Percentiles rank a stretch among this genome's conserved stretches.
These are phyloP conservation scores for Carex parvula DNA, from an alignment of 176 grass and related monocot genomes.

Conservation along the genomic window DNA sequence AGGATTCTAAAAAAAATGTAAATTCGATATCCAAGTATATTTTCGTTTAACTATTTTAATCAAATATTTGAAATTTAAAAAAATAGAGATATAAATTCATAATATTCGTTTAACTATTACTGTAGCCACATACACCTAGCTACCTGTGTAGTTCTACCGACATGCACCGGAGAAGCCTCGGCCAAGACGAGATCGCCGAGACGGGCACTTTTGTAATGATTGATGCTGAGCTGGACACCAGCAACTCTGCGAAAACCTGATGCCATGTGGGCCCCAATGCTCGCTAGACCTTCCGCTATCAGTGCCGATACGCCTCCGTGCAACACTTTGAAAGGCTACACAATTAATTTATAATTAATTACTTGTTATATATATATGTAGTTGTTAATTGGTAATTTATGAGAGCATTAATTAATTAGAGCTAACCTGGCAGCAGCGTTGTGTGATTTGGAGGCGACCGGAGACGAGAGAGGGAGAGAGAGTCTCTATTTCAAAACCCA, in stretches of 20 bases:
- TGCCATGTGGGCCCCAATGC: slow-evolving; percentile 96
- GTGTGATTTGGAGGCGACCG: slow-evolving; percentile 54
- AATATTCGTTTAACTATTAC: no score
- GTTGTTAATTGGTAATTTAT: no score
- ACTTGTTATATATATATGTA: no score
- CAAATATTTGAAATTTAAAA: no score
- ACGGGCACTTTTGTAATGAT: slow-evolving; percentile 59
- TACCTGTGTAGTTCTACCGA: slow-evolving; percentile 53
- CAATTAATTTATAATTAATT: no score
- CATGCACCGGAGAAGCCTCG: slow-evolving; percentile 53
- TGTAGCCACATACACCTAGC: no score
- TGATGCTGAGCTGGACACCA: slow-evolving; percentile 90
- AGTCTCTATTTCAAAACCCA: slow-evolving; percentile 63
- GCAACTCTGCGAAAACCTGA: slow-evolving; percentile 63
- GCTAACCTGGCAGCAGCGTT: slow-evolving; percentile 62
- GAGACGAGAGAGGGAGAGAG: slow-evolving; percentile 49
- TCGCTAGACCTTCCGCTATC: slow-evolving; percentile 69
- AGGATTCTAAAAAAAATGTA: no score
- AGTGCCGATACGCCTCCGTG: slow-evolving; percentile 79
- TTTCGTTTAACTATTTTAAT: no score
- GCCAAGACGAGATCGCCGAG: slow-evolving; percentile 64
- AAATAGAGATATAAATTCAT: no score
- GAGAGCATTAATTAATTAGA: no score
- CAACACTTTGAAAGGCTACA: slow-evolving; percentile 80
- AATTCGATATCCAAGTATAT: no score